Evolutionary conservation across 495 filamentous ascomycete genomes (phyloP).

Genomic region (Talaromyces stipitatus): DNA sequence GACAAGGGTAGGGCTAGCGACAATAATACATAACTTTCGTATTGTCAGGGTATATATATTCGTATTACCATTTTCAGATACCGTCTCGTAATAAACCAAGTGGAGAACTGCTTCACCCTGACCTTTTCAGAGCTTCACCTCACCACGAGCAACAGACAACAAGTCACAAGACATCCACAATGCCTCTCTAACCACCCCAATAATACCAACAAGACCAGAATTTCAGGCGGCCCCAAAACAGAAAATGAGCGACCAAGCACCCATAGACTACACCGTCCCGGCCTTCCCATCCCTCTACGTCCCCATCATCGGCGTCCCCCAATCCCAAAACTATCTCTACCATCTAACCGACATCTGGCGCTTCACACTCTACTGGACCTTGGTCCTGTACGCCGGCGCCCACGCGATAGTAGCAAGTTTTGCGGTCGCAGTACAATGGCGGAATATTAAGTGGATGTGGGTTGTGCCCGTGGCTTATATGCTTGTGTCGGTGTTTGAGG

Average conservation of each 20-base stretch:
- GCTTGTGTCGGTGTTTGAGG: slow-evolving; percentile 71
- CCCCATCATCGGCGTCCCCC: slow-evolving; percentile 48
- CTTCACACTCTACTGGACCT: slow-evolving; percentile 86
- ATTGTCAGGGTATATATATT: too few relatives aligned
- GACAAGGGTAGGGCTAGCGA: too few relatives aligned
- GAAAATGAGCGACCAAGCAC: slow-evolving; percentile 38
- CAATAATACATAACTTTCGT: too few relatives aligned
- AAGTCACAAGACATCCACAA: too few relatives aligned
- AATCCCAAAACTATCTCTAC: slow-evolving; percentile 61
- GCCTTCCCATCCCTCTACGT: slow-evolving; percentile 85
- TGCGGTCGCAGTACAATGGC: slow-evolving; percentile 61
- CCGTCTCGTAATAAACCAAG: too few relatives aligned
- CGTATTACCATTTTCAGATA: too few relatives aligned
- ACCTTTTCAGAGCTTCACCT: too few relatives aligned
- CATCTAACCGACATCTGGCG: slow-evolving; percentile 77
- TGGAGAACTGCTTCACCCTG: too few relatives aligned
- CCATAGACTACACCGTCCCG: slow-evolving; percentile 62
- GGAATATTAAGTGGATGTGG: slow-evolving; percentile 70
- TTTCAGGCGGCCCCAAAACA: too few relatives aligned
- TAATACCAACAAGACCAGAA: too few relatives aligned
- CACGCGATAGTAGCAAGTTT: slow-evolving; percentile 55
- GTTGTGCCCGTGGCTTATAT: slow-evolving; percentile 67
- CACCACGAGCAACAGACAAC: too few relatives aligned
- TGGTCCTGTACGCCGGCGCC: slow-evolving; percentile 37
- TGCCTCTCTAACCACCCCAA: too few relatives aligned